Evolutionary conservation across 805 yeast species (phyloP), one percentile per base, ranked within the genome.

Genomic region (Ogataea methanolica): DNA sequence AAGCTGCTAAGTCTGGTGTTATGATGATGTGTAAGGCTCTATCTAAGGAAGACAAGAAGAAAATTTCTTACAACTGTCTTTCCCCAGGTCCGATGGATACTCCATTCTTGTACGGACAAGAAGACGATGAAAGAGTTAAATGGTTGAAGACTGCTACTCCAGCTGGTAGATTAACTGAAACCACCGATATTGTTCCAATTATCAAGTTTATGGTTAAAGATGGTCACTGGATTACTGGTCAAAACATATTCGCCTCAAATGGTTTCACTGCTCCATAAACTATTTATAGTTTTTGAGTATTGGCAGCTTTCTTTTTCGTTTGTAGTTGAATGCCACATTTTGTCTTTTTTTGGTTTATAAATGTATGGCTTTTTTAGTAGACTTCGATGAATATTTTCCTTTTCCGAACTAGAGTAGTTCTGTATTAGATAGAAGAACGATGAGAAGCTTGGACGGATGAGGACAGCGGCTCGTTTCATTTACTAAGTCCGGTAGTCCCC

Each of bases 61-160:
- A 70, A 22, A 72, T 80, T 49, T 68, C 76, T 11, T 81, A 75
- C 54, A 78, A 78, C 54, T 70, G 75, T 55, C 79, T 80, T 47
- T 82, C 85, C 4, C 85, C 84, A 43, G 85, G 84, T 43, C 84
- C 85, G 45, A 79, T 79, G 83, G 83, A 79, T 57, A 80, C 85
- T 11, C 83, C 83, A 50, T 79, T 80, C 66, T 70, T 83, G 61
- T 80, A 81, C 56, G 78, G 79, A 17, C 83, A 79, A 64, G 88
- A 82, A 63, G 68, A 71, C 22, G 64, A 70, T 15, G 78, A 71
- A 33, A 75, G 76, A 48, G 72, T 82, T 47, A 80, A 67, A 31
- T 82, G 64, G 61, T 79, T 74, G 68, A 81, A 80, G 66, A 66
- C 79, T n/a, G 72, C 66, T 51, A 76, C 76, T 15, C 52, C 74